Evolutionary conservation across 2,329 filamentous ascomycete genomes (phyloP).

Genomic region (Colletotrichum truncatum): DNA sequence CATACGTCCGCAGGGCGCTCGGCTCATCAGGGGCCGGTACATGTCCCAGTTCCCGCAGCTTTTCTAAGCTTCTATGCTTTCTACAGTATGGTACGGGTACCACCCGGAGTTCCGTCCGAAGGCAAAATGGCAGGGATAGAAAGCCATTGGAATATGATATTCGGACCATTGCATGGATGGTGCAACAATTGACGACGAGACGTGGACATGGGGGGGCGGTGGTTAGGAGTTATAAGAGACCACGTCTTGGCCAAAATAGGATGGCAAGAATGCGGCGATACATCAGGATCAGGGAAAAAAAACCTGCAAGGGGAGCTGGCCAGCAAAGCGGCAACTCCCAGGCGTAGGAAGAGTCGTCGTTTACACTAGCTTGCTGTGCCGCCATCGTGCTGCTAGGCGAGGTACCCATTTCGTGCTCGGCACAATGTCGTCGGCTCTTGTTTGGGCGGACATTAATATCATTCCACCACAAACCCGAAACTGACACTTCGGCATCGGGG

Average conservation of each 20-base stretch:
- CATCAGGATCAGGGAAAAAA: not conserved
- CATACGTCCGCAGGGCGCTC: not conserved
- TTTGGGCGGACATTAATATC: not conserved
- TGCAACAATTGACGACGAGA: not conserved
- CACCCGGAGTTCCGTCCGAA: not conserved
- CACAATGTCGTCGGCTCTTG: not conserved
- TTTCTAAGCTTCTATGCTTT: not conserved
- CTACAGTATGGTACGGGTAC: too few species aligned
- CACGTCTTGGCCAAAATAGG: not conserved
- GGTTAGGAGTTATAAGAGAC: not conserved
- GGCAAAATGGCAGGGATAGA: not conserved
- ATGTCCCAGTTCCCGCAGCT: not conserved
- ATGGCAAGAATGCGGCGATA: too few species aligned
- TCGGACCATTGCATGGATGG: not conserved
- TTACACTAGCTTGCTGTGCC: not conserved
- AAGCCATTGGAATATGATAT: not conserved
- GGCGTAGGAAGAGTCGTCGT: not conserved
- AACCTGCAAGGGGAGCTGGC: not conserved
- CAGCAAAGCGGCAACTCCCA: not conserved
- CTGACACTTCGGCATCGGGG: not conserved
- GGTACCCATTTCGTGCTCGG: not conserved
- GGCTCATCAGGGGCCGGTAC: not conserved
- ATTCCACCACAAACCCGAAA: not conserved
- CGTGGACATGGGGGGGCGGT: not conserved
- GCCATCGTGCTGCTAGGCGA: not conserved